Evolutionary conservation across 148 eudicot species (phyloP), one percentile per base, ranked within the genome.

Genomic region (Heliamphora exappendiculata): DNA sequence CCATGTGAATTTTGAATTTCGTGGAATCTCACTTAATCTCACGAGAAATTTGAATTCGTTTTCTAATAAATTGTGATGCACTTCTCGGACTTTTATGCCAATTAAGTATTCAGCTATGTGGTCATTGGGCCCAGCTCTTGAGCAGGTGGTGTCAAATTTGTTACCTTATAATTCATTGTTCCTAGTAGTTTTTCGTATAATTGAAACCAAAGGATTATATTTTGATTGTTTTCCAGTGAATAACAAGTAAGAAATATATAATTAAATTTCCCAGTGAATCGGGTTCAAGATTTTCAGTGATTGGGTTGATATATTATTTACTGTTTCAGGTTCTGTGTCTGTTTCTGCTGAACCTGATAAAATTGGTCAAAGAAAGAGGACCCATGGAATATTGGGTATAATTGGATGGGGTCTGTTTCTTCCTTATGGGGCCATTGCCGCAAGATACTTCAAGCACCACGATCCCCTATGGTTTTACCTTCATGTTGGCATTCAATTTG

Each of bases 321-420:
- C 44, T 26, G 7, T 62, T 78, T 44, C 86, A 77, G 85, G 81
- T 69, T 55, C 78, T 36, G 74, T 57, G 47, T 41, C 79, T 58
- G 44, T 26, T 26, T 79, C 82, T 63, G 75, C 68, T 75, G 83
- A 66, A 37, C 70, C 85, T 24, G 78, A 75, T 57, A 53, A 79
- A 49, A 49, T 73, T 55, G 67, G 72, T 53, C 81, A 81, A 69
- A 82, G 78, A 82, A 90, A 80, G 85, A 87, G 79, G 82, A 92
- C 91, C 50, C 99, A 95, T 37, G 99, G 99, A 45, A 51, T 84
- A 75, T 71, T 92, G 75, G 96, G 88, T 39, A 20, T 95, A 39
- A 64, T 95, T 14, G 97, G 88, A 47, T 95, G 99, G 99, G 99
- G 97, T 57, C 83, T 95, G 5, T 72, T 95, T 76, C 92, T 92